Evolutionary conservation across 306 rosid genomes (phyloP).

Genomic region (Castanea sativa): DNA sequence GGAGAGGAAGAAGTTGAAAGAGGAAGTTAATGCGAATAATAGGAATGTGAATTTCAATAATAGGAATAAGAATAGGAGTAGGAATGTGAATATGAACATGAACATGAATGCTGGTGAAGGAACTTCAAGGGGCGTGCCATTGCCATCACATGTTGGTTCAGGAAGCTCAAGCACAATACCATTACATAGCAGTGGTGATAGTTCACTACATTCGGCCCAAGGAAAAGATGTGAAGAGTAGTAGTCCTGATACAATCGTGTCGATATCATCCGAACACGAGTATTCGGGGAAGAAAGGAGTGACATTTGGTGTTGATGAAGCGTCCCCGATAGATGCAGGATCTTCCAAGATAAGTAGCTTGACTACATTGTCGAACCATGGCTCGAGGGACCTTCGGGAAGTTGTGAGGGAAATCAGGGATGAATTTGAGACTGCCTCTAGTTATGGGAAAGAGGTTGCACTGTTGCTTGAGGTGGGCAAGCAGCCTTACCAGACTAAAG

Average conservation of each 20-base stretch:
- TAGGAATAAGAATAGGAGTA: neutral
- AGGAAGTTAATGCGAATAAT: conserved; percentile 15
- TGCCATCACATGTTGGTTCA: conserved; percentile 44
- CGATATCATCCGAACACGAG: conserved; percentile 48
- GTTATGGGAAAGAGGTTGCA: conserved; percentile 81
- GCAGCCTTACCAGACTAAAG: conserved; percentile 70
- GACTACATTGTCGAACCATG: conserved; percentile 63
- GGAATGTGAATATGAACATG: neutral
- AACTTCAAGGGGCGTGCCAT: conserved; percentile 61
- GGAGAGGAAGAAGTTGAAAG: conserved; percentile 47
- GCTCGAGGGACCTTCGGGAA: conserved; percentile 79
- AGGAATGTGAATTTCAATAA: conserved; percentile 13
- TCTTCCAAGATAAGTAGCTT: conserved; percentile 77
- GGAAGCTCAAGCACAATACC: conserved; percentile 61
- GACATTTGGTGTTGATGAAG: conserved; percentile 75
- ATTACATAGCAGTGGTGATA: conserved; percentile 46
- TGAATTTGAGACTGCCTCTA: conserved; percentile 82
- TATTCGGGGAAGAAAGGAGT: conserved; percentile 58
- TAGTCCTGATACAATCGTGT: conserved; percentile 48
- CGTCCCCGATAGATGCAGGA: conserved; percentile 48
- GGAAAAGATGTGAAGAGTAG: conserved; percentile 61
- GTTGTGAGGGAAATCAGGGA: conserved; percentile 85
- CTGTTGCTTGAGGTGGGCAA: conserved; percentile 85
- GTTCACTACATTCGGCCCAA: conserved; percentile 26
- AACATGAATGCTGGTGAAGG: conserved; percentile 63